phyloP scores from a whole-genome alignment of 148 eudicot genomes.

The Polygonum maritimum region DNA sequence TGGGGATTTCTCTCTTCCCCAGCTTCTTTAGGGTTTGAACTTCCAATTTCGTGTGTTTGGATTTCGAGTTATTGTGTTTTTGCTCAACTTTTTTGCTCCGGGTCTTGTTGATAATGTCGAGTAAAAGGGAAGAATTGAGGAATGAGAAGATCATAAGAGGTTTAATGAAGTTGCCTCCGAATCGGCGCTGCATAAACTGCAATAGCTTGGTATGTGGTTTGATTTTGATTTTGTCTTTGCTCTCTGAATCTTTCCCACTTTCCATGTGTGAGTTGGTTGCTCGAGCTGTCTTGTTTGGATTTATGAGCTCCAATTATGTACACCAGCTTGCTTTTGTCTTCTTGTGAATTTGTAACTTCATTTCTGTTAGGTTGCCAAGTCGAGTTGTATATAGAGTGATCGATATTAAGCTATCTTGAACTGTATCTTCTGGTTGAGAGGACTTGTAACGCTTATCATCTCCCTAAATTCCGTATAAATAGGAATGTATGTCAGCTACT shows the following conservation, averaged over 20 bases:
- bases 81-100: neutral
- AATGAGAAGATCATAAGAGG: conserved; percentile 91
- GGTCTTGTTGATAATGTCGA: conserved; percentile 15
- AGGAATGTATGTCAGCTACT: neutral
- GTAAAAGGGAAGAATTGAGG: conserved; percentile 63
- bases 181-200: conserved; percentile 89
- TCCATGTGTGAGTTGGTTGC: neutral
- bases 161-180: conserved; percentile 88
- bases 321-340: neutral
- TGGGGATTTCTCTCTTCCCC: neutral
- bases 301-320: neutral
- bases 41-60: neutral
- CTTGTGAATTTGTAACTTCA: neutral
- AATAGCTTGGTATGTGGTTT: conserved; percentile 54
- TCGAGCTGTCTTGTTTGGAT: conserved; percentile 6
- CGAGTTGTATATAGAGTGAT: neutral
- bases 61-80: neutral
- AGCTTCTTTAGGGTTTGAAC: neutral
- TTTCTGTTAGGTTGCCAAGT: neutral
- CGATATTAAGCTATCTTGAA: neutral
- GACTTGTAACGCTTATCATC: neutral
- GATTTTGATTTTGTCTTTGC: neutral
- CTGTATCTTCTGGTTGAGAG: neutral
- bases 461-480: neutral
- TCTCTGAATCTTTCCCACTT: neutral